Conservation (phyloP, 768 basidiomycete genomes). For the Lentinula detonsa region DNA sequence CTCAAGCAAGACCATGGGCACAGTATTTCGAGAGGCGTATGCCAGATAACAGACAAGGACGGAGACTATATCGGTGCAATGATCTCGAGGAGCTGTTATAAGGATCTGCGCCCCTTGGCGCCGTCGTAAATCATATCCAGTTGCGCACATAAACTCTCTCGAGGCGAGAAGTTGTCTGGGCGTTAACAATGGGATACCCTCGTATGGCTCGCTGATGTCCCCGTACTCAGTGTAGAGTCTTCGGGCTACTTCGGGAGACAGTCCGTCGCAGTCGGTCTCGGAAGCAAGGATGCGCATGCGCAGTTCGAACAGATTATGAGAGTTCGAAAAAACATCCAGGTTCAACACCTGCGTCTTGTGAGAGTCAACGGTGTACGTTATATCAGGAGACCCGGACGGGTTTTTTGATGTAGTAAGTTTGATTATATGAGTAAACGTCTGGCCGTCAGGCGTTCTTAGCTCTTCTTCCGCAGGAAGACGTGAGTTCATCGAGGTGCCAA, state of each 20-base stretch:
- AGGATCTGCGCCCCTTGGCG: slow-evolving; percentile 6
- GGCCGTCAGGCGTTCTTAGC: slow-evolving; percentile 6
- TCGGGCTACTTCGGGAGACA: not conserved
- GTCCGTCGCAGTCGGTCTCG: not conserved
- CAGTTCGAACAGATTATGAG: not conserved
- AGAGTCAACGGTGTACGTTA: slow-evolving; percentile 4
- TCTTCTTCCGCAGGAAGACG: not conserved
- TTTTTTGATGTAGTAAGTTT: slow-evolving; percentile 5
- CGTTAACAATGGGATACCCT: slow-evolving; percentile 12
- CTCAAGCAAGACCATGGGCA: slow-evolving; percentile 2
- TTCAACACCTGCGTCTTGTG: not conserved
- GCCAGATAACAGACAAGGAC: slow-evolving; percentile 12
- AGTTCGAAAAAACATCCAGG: not conserved
- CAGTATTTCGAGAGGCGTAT: slow-evolving; percentile 6
- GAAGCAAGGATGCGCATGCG: not conserved
- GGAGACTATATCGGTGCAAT: slow-evolving; percentile 15
- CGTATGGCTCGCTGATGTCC: slow-evolving; percentile 7
- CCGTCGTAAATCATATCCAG: not conserved
- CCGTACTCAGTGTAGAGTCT: slow-evolving; percentile 10
- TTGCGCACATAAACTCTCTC: slow-evolving; percentile 12
- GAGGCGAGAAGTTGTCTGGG: slow-evolving; percentile 13
- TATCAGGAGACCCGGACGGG: slow-evolving; percentile 4
- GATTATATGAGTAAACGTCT: slow-evolving; percentile 13
- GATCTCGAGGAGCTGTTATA: slow-evolving; percentile 17
- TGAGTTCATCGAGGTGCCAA: not conserved